Evolutionary conservation across 2,329 filamentous ascomycete genomes (phyloP).

Genomic region (Rhynchosporium agropyri): DNA sequence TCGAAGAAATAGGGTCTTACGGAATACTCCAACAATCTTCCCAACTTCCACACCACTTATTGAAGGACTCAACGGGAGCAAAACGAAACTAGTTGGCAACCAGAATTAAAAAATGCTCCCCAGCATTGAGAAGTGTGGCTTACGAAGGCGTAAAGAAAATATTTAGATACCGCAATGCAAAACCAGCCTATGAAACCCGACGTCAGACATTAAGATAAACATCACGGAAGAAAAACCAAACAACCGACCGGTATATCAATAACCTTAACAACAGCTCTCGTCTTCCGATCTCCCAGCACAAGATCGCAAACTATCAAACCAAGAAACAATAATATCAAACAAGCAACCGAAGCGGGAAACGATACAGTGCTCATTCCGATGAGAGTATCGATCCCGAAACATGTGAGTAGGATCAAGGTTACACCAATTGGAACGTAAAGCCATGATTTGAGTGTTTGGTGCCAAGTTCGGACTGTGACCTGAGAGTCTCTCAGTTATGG

Average conservation of each 20-base stretch:
- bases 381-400: slow-evolving; percentile 47
- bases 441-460: slow-evolving; percentile 47
- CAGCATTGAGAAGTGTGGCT: slow-evolving; percentile 3
- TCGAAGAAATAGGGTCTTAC: slow-evolving; percentile 45
- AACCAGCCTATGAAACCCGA: slow-evolving; percentile 50
- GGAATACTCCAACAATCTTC: slow-evolving; percentile 61
- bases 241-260: slow-evolving; percentile 56
- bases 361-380: slow-evolving; percentile 52
- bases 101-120: background rate
- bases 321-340: slow-evolving; percentile 57
- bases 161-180: slow-evolving; percentile 61
- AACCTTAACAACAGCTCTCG: slow-evolving; percentile 50
- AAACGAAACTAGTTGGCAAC: slow-evolving; percentile 49
- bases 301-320: slow-evolving; percentile 51
- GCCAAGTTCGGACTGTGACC: slow-evolving; percentile 40
- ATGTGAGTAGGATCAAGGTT: slow-evolving; percentile 45
- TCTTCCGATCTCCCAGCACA: slow-evolving; percentile 52
- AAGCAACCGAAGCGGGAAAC: slow-evolving; percentile 63
- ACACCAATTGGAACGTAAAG: slow-evolving; percentile 52
- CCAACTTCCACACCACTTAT: slow-evolving; percentile 57
- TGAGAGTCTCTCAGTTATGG: slow-evolving; percentile 15
- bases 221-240: background rate
- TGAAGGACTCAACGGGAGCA: slow-evolving; percentile 57
- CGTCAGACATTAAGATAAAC: background rate
- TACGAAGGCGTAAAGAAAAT: slow-evolving; percentile 59